Conservation (phyloP, 208 protist genomes). For the Crithidia mellificae region DNA sequence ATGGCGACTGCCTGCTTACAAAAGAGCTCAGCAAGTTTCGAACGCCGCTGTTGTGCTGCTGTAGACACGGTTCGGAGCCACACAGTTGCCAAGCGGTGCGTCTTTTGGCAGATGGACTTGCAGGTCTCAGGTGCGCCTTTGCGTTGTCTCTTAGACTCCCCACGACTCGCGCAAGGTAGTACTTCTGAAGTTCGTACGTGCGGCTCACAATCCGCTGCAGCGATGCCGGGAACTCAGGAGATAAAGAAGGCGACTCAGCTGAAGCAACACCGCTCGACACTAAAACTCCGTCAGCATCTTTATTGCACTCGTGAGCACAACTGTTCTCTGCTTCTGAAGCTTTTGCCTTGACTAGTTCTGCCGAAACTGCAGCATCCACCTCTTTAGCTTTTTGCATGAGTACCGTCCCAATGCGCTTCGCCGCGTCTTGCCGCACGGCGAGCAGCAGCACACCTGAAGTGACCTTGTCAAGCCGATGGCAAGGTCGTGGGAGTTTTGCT, state of each 20-base stretch:
- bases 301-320: too few relatives aligned
- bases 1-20: neutral
- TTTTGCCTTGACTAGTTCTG: constrained; percentile 7
- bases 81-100: constrained; percentile 4
- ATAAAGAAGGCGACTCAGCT: neutral
- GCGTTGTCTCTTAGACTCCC: too few relatives aligned
- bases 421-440: constrained; percentile 51
- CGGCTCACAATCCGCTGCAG: constrained; percentile 18
- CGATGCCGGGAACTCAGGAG: neutral
- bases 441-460: constrained; percentile 87
- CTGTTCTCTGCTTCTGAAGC: too few relatives aligned
- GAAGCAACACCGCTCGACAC: too few relatives aligned
- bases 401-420: constrained; percentile 47
- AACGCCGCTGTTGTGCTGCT: constrained; percentile 10
- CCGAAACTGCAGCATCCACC: constrained; percentile 45
- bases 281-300: neutral
- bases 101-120: neutral
- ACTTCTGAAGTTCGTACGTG: constrained; percentile 38
- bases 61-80: constrained; percentile 12
- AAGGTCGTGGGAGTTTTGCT: constrained; percentile 62
- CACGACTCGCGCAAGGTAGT: constrained; percentile 43
- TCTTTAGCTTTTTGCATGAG: constrained; percentile 70
- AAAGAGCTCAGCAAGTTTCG: constrained; percentile 14
- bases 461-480: constrained; percentile 87
- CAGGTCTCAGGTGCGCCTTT: too few relatives aligned